These are phyloP conservation scores for Rhododendron ferrugineum DNA, from an alignment of 148 eudicot species.

Conservation along the genomic window DNA sequence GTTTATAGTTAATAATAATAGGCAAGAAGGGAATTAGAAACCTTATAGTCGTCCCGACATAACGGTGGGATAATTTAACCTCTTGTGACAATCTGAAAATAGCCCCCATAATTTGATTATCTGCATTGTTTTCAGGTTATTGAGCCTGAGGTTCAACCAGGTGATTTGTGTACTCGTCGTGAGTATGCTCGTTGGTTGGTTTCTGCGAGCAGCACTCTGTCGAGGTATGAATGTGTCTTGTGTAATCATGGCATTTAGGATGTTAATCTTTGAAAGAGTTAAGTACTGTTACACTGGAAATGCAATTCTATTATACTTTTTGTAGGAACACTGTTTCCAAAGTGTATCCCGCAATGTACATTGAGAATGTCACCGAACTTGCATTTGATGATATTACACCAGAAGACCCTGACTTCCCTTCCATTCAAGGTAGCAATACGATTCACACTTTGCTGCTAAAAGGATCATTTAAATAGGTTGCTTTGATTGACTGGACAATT, in stretches of 20 bases:
- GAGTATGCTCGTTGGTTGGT: constrained; percentile 99
- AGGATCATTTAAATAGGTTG: constrained; percentile 5
- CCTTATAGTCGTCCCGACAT: neutral
- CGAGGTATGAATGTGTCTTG: constrained; percentile 50
- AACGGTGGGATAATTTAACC: neutral
- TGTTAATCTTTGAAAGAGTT: neutral
- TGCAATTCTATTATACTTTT: constrained; percentile 3
- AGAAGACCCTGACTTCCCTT: constrained; percentile 90
- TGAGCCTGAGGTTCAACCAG: constrained; percentile 83
- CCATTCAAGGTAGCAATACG: constrained; percentile 68
- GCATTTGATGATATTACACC: constrained; percentile 96
- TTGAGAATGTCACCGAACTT: constrained; percentile 83
- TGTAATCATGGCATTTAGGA: neutral
- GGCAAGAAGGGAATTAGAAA: neutral
- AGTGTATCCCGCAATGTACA: constrained; percentile 98
- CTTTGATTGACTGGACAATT: constrained; percentile 9
- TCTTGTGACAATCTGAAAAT: neutral
- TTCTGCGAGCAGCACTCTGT: constrained; percentile 81
- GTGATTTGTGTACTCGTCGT: constrained; percentile 90
- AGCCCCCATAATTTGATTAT: neutral
- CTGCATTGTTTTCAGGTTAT: constrained; percentile 51
- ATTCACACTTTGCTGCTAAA: neutral
- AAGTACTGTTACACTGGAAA: neutral
- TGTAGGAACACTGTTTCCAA: constrained; percentile 68
- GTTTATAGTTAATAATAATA: neutral